Percentiles rank a stretch among this genome's conserved stretches.
Evolutionary conservation across 176 grass and related monocot species (phyloP).

Genomic region (Tillandsia fasciculata): DNA sequence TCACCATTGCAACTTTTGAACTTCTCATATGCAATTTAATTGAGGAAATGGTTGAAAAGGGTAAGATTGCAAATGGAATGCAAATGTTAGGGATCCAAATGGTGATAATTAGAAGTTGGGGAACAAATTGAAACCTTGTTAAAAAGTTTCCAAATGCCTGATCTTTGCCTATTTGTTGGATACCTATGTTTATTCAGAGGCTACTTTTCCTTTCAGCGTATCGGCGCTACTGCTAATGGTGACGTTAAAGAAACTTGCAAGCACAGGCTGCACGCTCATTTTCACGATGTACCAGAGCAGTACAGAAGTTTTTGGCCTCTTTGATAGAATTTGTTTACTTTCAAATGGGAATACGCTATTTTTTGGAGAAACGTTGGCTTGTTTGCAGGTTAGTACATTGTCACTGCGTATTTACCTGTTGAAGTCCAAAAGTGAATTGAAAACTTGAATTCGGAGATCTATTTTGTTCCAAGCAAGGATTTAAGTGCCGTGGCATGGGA

Average conservation of each 20-base stretch:
- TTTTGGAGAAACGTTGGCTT: constrained; percentile 90
- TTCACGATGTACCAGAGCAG: constrained; percentile 99
- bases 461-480: too few relatives aligned
- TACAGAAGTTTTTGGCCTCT: constrained; percentile 96
- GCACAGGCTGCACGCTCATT: constrained; percentile 92
- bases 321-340: constrained; percentile 92
- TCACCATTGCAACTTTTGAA: too few relatives aligned
- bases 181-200: constrained; percentile 1
- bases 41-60: too few relatives aligned
- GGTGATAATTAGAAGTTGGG: too few relatives aligned
- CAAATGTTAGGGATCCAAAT: too few relatives aligned
- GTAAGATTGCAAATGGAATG: too few relatives aligned
- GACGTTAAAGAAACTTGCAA: constrained; percentile 93
- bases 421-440: too few relatives aligned
- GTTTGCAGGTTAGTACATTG: constrained; percentile 65
- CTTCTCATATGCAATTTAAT: too few relatives aligned
- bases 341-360: constrained; percentile 96
- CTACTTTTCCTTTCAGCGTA: constrained; percentile 48
- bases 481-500: too few relatives aligned
- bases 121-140: too few relatives aligned
- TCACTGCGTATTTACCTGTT: not conserved
- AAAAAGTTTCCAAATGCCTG: not conserved
- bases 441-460: too few relatives aligned
- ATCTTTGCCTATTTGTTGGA: not conserved
- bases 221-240: constrained; percentile 96